Base-by-base conservation (phyloP, 1,139 yeast genomes). In the Scheffersomyces titani region DNA sequence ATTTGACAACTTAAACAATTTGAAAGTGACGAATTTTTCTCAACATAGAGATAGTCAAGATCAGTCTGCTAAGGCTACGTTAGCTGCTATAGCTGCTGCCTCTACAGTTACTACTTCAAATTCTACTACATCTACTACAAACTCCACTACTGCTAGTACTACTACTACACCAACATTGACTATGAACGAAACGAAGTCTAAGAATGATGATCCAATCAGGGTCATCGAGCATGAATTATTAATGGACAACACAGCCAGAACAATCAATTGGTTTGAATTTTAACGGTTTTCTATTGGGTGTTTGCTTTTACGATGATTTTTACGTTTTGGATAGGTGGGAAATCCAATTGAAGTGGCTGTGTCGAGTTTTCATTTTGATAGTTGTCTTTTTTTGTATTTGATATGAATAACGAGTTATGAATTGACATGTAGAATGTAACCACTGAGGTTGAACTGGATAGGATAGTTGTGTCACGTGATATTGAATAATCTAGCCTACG, bases 221-320 rank as follows among this genome's bases (percentile, higher is more conserved):
- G 47, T 52, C 36, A 19, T 52, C 44, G 48, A 59, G 7, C 56
- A 56, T 20, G 62, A 57, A 45, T 49, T 56, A 19, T 52, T 52
- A 19, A 53, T 52, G 56, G 56, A 53, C 48, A 50, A 54, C 47
- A 54, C 53, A 45, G 47, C 60, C 47, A 54, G 51, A 52, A 58
- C 58, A 46, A 57, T 60, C 52, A 60, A 61, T 58, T 61, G 63
- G 65, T 55, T 59, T 57, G 63, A 62, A 22, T 46, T 19, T 46
- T 46, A 46, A 22, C n/a, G 20, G 24, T 46, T 46, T 19, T 13
- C 49, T 19, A 19, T 20, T 46, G n/a, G 40, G 40, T 30, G 40
- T 30, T 56, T 58, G 57, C 50, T 53, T 50, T 51, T 51, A 40
- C 30, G 53, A 46, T 47, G 21, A 16, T 52, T 52, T 52, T 40